Base-by-base conservation (phyloP, 352 stramenopile genomes). In the Globisporangium okanoganense region DNA sequence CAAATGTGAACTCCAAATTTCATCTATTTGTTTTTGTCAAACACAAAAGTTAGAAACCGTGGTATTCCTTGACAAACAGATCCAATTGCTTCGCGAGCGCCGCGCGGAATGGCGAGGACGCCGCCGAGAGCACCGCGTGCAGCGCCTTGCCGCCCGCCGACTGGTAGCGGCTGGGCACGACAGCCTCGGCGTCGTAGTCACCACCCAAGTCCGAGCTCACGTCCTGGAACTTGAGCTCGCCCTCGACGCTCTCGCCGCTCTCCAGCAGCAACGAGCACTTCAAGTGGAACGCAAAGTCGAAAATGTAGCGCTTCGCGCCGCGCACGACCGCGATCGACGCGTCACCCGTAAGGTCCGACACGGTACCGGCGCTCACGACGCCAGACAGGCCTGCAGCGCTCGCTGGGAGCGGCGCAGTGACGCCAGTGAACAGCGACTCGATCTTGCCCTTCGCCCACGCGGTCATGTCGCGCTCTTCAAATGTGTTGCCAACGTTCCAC, bases 401-500 rank as follows among this genome's bases (percentile, higher is more conserved):
- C 3, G 59, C 56, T 22, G 65, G 71, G 44, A 89, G 48, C 0
- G 82, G 65, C 18, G 69, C 70, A 16, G 69, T 72, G 14, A 89
- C 41, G 33, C 67, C 68, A 3, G 61, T 58, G 25, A 96, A 56
- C 33, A 94, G 69, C 63, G 69, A 67, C 61, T 92, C 67, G 18
- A 97, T 58, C 65, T 81, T 87, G 52, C 56, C 64, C 72, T 89
- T 93, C 56, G 88, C 88, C 88, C 88, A 97, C 53, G 68, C 61
- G 20, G 78, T 93, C 86, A 97, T 96, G 65, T 97, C 85, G 72
- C 88, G 93, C 62, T 96, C 88, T 59, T 98, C 93, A 64, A 96
- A 98, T 13, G 94, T 98, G 55, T 97, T 97, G 59, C 90, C 92
- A 51, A 92, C 79, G 68, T 98, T 98, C 93, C 93, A 98, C 20